These are phyloP conservation scores for Iris macrosiphon DNA, from an alignment of 106 monocot species.

Conservation along the genomic window DNA sequence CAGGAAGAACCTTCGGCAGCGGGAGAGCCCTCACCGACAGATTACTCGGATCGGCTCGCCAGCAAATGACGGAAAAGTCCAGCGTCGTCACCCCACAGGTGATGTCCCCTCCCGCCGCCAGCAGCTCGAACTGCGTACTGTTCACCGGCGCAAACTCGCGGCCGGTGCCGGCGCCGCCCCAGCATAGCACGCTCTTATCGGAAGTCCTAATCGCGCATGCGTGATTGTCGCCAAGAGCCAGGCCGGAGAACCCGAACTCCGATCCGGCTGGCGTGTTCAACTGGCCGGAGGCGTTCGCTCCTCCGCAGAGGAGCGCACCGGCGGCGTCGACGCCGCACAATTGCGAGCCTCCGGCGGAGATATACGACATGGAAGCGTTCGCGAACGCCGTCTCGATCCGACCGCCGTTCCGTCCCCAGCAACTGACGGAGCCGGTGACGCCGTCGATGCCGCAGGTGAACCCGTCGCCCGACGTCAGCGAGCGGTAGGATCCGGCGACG, in stretches of 20 bases:
- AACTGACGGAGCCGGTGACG: slow-evolving; percentile 25
- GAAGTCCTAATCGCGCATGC: slow-evolving; percentile 43
- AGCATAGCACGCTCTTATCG: slow-evolving; percentile 54
- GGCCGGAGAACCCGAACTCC: slow-evolving; percentile 31
- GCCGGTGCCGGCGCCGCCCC: slow-evolving; percentile 37
- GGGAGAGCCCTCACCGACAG: slow-evolving; percentile 11
- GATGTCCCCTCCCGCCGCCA: slow-evolving; percentile 67
- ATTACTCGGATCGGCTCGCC: slow-evolving; percentile 25
- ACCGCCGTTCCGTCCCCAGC: slow-evolving; percentile 39
- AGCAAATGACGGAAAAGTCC: slow-evolving; percentile 65
- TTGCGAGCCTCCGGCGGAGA: slow-evolving; percentile 62
- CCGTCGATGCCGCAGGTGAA: slow-evolving; percentile 64
- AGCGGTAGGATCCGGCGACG: slow-evolving; percentile 34
- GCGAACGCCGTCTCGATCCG: slow-evolving; percentile 25
- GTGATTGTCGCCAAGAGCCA: slow-evolving; percentile 59
- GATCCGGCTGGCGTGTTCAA: slow-evolving; percentile 8
- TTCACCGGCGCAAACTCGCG: slow-evolving; percentile 14
- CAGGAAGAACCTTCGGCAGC: slow-evolving; percentile 57
- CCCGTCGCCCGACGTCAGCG: slow-evolving; percentile 60
- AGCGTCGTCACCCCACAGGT: slow-evolving; percentile 56
- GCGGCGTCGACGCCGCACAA: slow-evolving; percentile 41
- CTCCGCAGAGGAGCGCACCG: slow-evolving; percentile 38
- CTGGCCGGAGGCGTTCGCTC: slow-evolving; percentile 39
- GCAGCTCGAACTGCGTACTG: slow-evolving; percentile 28
- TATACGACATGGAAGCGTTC: slow-evolving; percentile 32